These are phyloP conservation scores for Trichosanthes truncata DNA, from an alignment of 306 rosid genomes.

Conservation along the genomic window DNA sequence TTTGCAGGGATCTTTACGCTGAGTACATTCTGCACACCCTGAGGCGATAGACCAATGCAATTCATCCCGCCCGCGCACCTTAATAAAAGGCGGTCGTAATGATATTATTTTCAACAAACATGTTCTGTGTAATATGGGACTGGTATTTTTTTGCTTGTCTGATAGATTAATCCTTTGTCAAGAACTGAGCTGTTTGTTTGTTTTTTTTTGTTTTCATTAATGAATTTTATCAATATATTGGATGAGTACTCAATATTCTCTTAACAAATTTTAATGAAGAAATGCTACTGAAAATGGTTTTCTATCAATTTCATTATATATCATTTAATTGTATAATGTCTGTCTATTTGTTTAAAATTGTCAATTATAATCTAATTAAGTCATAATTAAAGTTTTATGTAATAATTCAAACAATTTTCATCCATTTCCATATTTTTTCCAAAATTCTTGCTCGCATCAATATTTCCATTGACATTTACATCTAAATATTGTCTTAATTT, in stretches of 20 bases:
- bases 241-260: neutral
- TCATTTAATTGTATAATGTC: neutral
- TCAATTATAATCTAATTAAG: too few species aligned
- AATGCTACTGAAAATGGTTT: neutral
- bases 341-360: too few species aligned
- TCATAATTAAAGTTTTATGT: too few species aligned
- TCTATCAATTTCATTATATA: neutral
- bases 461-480: too few species aligned
- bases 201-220: neutral
- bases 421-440: too few species aligned
- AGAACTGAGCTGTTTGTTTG: neutral
- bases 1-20: constrained; percentile 87
- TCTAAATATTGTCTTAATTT: too few species aligned
- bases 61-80: neutral
- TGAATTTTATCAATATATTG: neutral
- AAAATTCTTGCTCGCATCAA: too few species aligned
- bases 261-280: neutral
- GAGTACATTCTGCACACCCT: constrained; percentile 78
- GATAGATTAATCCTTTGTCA: neutral
- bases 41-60: constrained; percentile 40
- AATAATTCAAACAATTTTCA: too few species aligned
- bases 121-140: neutral
- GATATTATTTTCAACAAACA: neutral
- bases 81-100: neutral
- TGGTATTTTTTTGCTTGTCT: neutral